Percentiles rank a stretch among this genome's conserved stretches.
phyloP scores from a whole-genome alignment of 495 filamentous ascomycete species.

The Diplogelasinospora grovesii region DNA sequence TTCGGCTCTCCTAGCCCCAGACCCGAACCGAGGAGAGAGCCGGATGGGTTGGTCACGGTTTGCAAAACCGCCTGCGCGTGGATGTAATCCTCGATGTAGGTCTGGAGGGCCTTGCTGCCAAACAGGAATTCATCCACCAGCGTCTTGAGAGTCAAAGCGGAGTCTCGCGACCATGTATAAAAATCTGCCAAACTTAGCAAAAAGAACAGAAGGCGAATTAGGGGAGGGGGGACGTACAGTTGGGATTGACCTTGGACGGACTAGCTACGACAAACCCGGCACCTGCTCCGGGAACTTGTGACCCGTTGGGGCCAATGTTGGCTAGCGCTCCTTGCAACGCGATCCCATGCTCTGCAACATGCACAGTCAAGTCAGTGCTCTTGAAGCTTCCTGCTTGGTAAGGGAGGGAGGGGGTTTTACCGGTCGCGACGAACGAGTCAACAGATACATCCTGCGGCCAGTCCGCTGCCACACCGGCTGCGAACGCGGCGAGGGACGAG shows the following conservation, averaged over 20 bases:
- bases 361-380: slow-evolving; percentile 1
- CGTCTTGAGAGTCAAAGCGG: slow-evolving; percentile 53
- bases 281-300: slow-evolving; percentile 34
- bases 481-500: too few species aligned
- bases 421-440: slow-evolving; percentile 44
- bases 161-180: slow-evolving; percentile 64
- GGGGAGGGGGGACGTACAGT: slow-evolving; percentile 47
- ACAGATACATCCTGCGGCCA: slow-evolving; percentile 22
- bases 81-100: slow-evolving; percentile 51
- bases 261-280: slow-evolving; percentile 55
- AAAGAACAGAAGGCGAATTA: too few species aligned
- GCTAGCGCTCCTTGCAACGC: slow-evolving; percentile 44
- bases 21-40: slow-evolving; percentile 35
- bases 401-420: background rate
- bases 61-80: slow-evolving; percentile 50
- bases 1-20: slow-evolving; percentile 50
- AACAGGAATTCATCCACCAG: slow-evolving; percentile 53
- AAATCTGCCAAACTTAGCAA: too few species aligned
- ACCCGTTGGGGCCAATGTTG: slow-evolving; percentile 52
- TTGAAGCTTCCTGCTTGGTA: too few species aligned
- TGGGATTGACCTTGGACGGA: slow-evolving; percentile 46
- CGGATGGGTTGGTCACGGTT: slow-evolving; percentile 52
- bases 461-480: too few species aligned
- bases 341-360: slow-evolving; percentile 40
- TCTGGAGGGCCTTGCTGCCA: slow-evolving; percentile 40